phyloP scores from a whole-genome alignment of 2,329 filamentous ascomycete species.

The Volutella citrinella region DNA sequence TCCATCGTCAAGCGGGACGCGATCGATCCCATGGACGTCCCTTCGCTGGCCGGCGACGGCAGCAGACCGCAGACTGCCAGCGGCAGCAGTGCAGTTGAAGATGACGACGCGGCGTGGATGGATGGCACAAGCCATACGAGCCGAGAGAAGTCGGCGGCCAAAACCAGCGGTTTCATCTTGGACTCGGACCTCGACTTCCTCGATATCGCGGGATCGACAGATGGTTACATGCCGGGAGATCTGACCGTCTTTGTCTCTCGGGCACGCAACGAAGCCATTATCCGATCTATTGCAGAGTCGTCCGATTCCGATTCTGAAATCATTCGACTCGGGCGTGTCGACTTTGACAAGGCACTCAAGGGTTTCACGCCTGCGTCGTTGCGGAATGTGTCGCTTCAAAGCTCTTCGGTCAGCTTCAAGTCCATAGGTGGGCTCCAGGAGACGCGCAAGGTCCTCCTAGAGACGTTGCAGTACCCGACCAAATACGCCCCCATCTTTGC shows the following conservation, averaged over 20 bases:
- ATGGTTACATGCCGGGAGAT: slow-evolving; percentile 98
- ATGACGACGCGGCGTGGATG: slow-evolving; percentile 68
- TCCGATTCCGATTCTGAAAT: slow-evolving; percentile 42
- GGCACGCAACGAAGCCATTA: slow-evolving; percentile 88
- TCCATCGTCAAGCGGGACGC: slow-evolving; percentile 64
- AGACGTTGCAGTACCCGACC: slow-evolving; percentile 94
- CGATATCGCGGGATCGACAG: slow-evolving; percentile 88
- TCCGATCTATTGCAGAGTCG: slow-evolving; percentile 67
- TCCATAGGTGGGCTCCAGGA: slow-evolving; percentile 85
- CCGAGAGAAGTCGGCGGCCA: slow-evolving; percentile 30
- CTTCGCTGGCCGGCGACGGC: slow-evolving; percentile 37
- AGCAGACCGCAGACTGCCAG: slow-evolving; percentile 58
- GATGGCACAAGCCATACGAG: slow-evolving; percentile 63
- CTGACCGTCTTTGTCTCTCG: slow-evolving; percentile 80
- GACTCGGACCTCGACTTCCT: slow-evolving; percentile 82
- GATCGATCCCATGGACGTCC: slow-evolving; percentile 34
- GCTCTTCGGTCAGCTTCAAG: slow-evolving; percentile 87
- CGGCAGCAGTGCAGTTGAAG: slow-evolving; percentile 49
- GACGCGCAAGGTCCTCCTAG: slow-evolving; percentile 86
- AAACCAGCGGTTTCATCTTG: slow-evolving; percentile 65
- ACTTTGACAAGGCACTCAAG: slow-evolving; percentile 82
- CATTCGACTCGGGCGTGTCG: slow-evolving; percentile 65
- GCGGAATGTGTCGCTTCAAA: slow-evolving; percentile 89
- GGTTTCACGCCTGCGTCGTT: slow-evolving; percentile 95
- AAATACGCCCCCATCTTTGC: slow-evolving; percentile 98